Evolutionary conservation across 2,329 filamentous ascomycete species (phyloP).

Genomic region (Trichoderma afroharzianum): DNA sequence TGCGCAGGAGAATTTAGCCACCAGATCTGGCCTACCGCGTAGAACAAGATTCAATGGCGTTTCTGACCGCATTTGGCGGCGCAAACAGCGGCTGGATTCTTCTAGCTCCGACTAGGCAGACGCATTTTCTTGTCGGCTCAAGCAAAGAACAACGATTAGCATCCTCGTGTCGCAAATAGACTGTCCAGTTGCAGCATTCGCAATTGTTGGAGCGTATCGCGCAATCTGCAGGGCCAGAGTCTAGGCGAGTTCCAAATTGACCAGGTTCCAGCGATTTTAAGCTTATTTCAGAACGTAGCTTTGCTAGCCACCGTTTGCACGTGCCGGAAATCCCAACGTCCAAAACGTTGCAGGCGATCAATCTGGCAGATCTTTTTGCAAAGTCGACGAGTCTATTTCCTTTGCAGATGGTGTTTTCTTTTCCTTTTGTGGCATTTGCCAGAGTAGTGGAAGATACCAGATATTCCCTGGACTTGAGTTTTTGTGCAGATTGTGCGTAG

Average conservation of each 20-base stretch:
- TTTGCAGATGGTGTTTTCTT: neutral
- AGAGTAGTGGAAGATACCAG: too few relatives aligned
- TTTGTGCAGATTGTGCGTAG: neutral
- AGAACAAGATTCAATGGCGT: neutral
- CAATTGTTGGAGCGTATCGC: conserved; percentile 12
- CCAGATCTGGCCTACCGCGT: neutral
- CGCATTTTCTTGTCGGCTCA: neutral
- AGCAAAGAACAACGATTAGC: neutral
- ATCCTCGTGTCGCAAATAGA: neutral
- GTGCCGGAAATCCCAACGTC: neutral
- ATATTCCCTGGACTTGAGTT: neutral
- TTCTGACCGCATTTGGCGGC: neutral
- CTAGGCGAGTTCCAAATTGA: neutral
- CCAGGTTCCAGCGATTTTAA: neutral
- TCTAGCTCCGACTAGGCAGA: neutral
- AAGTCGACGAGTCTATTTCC: neutral
- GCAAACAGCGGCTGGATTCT: neutral
- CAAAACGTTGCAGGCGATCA: neutral
- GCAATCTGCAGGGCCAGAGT: conserved; percentile 3
- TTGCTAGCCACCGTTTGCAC: neutral
- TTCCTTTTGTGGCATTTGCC: neutral
- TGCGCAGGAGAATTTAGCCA: neutral
- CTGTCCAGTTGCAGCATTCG: neutral
- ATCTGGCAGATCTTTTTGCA: neutral
- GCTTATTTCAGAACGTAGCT: conserved; percentile 11